A percentile compares a stretch with the other conserved stretches of the same genome.
phyloP scores from a whole-genome alignment of 257 asterid species.

The Leonotis leonurus region DNA sequence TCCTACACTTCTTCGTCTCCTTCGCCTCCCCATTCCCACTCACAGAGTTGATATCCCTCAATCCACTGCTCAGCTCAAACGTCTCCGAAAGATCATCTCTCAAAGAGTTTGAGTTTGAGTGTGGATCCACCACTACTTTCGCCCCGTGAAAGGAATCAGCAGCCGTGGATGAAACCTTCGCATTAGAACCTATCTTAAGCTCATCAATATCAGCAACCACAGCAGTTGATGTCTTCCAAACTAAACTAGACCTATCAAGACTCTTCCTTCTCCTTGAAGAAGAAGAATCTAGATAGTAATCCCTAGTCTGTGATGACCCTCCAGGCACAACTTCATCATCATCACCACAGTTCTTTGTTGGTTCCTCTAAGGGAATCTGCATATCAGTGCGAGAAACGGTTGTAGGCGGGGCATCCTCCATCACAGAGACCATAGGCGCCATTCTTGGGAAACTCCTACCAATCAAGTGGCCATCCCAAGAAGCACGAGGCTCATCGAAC shows the following conservation, averaged over 20 bases:
- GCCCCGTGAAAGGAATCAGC: conserved; percentile 43
- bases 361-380: conserved; percentile 67
- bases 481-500: conserved; percentile 81
- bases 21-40: conserved; percentile 49
- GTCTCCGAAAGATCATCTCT: conserved; percentile 75
- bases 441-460: conserved; percentile 62
- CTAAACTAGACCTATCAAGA: conserved; percentile 77
- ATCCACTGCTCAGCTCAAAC: conserved; percentile 54
- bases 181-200: conserved; percentile 43
- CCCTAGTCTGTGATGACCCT: conserved; percentile 70
- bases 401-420: conserved; percentile 64
- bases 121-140: conserved; percentile 37
- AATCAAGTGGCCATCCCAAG: conserved; percentile 73
- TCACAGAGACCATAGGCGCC: conserved; percentile 68
- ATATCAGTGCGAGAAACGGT: conserved; percentile 39
- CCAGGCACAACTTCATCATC: conserved; percentile 57
- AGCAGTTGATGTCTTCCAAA: conserved; percentile 74
- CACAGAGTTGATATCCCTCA: conserved; percentile 39
- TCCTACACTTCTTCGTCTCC: conserved; percentile 50
- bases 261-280: conserved; percentile 83
- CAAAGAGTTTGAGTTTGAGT: conserved; percentile 54
- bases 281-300: conserved; percentile 72
- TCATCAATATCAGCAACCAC: conserved; percentile 84
- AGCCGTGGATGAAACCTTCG: conserved; percentile 45
- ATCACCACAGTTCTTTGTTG: conserved; percentile 7